Percentiles rank a stretch among this genome's conserved stretches.
Conservation (phyloP, 2,329 filamentous ascomycete species). For the Zasmidium cellare region DNA sequence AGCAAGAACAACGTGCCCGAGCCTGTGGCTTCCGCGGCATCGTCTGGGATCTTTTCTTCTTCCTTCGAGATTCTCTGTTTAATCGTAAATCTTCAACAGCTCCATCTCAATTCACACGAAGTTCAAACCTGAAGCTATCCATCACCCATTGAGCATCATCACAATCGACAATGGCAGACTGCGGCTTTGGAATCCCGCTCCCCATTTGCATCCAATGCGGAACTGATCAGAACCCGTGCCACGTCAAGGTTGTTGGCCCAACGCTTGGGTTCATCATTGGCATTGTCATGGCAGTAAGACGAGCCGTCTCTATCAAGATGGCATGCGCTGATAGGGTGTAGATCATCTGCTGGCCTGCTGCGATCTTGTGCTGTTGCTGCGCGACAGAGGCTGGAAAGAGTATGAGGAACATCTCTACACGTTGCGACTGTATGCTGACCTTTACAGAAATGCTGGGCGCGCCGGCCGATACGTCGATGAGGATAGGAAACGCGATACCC, state of each 20-base stretch:
- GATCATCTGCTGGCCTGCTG: slow-evolving; percentile 40
- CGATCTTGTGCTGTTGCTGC: slow-evolving; percentile 40
- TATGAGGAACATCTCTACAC: background rate
- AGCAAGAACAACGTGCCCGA: slow-evolving; percentile 1
- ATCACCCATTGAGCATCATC: background rate
- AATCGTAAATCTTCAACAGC: background rate
- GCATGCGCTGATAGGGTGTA: slow-evolving; percentile 4
- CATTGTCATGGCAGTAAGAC: slow-evolving; percentile 34
- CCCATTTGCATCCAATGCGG: slow-evolving; percentile 40
- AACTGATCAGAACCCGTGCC: slow-evolving; percentile 39
- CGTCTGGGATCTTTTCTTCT: slow-evolving; percentile 33
- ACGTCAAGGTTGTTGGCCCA: slow-evolving; percentile 40
- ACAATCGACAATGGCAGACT: slow-evolving; percentile 20
- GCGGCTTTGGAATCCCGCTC: slow-evolving; percentile 28
- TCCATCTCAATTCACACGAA: background rate
- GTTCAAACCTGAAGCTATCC: background rate
- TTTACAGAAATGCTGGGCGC: slow-evolving; percentile 28
- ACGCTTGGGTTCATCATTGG: slow-evolving; percentile 37
- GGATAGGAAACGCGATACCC: slow-evolving; percentile 36
- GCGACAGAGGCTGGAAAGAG: slow-evolving; percentile 38
- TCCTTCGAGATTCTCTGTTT: too few species aligned
- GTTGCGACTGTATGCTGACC: background rate
- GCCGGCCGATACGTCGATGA: slow-evolving; percentile 33
- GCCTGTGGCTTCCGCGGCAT: background rate
- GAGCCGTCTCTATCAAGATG: background rate